A percentile compares a stretch with the other conserved stretches of the same genome.
Conservation (phyloP, 2,329 filamentous ascomycete genomes). For the Calonectria pauciramosa region DNA sequence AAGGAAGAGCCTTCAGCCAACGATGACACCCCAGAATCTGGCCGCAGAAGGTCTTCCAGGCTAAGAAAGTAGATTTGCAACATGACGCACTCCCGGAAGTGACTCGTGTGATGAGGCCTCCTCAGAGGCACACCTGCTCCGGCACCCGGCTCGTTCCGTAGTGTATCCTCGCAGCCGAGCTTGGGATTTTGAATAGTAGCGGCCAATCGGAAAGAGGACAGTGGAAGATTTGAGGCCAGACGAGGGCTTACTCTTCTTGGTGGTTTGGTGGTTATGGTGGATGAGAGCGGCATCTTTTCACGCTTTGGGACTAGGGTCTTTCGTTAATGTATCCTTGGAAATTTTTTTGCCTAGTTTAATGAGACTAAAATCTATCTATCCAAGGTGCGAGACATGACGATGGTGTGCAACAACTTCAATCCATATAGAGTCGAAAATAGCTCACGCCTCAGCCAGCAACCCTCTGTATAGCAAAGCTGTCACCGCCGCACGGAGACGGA, state of each 20-base stretch:
- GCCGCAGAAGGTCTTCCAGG: slow-evolving; percentile 41
- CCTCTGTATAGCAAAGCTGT: too few relatives aligned
- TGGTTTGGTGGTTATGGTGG: not conserved
- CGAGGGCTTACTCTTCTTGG: not conserved
- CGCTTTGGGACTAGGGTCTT: not conserved
- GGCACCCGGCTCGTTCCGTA: not conserved
- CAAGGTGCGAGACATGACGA: not conserved
- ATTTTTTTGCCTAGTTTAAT: not conserved
- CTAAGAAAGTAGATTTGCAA: slow-evolving; percentile 34
- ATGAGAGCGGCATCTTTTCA: not conserved
- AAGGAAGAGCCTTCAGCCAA: slow-evolving; percentile 37
- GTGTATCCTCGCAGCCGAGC: not conserved
- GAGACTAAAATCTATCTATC: not conserved
- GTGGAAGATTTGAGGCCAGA: not conserved
- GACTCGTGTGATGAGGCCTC: not conserved
- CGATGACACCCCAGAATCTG: slow-evolving; percentile 30
- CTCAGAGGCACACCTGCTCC: too few relatives aligned
- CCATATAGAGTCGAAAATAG: not conserved
- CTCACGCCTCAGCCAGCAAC: not conserved
- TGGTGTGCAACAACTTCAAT: not conserved
- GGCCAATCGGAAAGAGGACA: not conserved
- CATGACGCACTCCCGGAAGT: not conserved
- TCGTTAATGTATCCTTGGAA: not conserved
- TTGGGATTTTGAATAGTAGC: not conserved
- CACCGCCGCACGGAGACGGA: not conserved